Conservation (phyloP, 345 rosid species). For the Dimocarpus longan region DNA sequence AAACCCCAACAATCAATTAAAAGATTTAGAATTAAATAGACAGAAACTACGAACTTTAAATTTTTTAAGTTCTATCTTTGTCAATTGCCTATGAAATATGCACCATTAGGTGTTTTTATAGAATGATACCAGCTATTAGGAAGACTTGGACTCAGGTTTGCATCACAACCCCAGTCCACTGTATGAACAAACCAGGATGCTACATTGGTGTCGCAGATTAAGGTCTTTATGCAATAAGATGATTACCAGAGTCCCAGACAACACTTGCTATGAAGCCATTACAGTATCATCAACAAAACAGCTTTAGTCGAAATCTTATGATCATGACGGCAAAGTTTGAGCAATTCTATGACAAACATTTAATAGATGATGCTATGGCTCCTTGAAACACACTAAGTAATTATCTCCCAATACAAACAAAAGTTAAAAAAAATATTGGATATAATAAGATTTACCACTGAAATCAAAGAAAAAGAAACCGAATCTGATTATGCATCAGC, state of each 20-base stretch:
- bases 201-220: background rate
- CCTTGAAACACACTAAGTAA: background rate
- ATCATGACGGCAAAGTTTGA: background rate
- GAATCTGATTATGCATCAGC: background rate
- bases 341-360: slow-evolving; percentile 5
- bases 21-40: background rate
- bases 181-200: background rate
- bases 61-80: background rate
- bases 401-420: background rate
- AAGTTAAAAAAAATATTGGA: background rate
- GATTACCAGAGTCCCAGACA: background rate
- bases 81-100: background rate
- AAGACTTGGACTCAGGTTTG: background rate
- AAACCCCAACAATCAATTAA: background rate
- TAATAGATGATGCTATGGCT: background rate
- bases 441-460: background rate
- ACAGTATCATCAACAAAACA: background rate
- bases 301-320: background rate
- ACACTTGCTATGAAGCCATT: background rate
- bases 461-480: background rate
- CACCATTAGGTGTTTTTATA: background rate
- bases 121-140: slow-evolving; percentile 3
- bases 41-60: background rate
- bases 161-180: background rate
- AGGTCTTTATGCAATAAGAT: background rate